phyloP scores from a whole-genome alignment of 257 asterid species.

The Solanum lignicaule region DNA sequence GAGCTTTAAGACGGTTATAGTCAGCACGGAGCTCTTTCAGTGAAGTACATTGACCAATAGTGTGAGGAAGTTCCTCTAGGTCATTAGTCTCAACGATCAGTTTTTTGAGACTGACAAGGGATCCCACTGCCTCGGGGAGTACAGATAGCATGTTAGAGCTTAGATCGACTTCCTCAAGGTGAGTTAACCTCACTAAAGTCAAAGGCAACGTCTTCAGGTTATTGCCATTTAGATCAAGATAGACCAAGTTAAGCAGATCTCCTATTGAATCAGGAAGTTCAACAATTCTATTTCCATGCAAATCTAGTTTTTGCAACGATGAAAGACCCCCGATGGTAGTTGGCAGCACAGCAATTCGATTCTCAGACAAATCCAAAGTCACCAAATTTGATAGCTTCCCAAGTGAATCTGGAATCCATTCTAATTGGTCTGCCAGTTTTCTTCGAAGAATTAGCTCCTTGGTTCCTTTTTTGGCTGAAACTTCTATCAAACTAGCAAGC shows the following conservation, averaged over 20 bases:
- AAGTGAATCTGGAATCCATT: slow-evolving; percentile 55
- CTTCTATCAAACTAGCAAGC: slow-evolving; percentile 74
- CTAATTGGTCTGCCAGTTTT: slow-evolving; percentile 63
- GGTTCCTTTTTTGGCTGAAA: slow-evolving; percentile 72
- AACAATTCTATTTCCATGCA: slow-evolving; percentile 42
- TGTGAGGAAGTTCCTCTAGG: slow-evolving; percentile 72
- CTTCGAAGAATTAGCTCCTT: slow-evolving; percentile 49
- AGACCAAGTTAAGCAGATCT: slow-evolving; percentile 54
- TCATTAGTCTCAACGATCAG: slow-evolving; percentile 63
- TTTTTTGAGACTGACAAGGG: slow-evolving; percentile 49
- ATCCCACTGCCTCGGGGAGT: slow-evolving; percentile 70
- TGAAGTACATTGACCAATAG: slow-evolving; percentile 58
- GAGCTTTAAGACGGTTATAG: slow-evolving; percentile 75
- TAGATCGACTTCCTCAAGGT: slow-evolving; percentile 60
- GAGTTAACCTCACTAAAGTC: slow-evolving; percentile 40
- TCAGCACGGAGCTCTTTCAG: slow-evolving; percentile 67
- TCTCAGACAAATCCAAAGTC: slow-evolving; percentile 4
- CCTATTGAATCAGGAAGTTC: slow-evolving; percentile 71
- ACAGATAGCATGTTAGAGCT: slow-evolving; percentile 60
- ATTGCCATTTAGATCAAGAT: slow-evolving; percentile 68
- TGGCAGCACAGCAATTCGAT: slow-evolving; percentile 4
- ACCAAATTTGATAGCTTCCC: slow-evolving; percentile 10
- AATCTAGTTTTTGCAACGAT: slow-evolving; percentile 3
- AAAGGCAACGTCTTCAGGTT: slow-evolving; percentile 53
- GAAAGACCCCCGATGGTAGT: neutral